Conservation (phyloP, 2,329 filamentous ascomycete species). For the Cryphonectria japonica region DNA sequence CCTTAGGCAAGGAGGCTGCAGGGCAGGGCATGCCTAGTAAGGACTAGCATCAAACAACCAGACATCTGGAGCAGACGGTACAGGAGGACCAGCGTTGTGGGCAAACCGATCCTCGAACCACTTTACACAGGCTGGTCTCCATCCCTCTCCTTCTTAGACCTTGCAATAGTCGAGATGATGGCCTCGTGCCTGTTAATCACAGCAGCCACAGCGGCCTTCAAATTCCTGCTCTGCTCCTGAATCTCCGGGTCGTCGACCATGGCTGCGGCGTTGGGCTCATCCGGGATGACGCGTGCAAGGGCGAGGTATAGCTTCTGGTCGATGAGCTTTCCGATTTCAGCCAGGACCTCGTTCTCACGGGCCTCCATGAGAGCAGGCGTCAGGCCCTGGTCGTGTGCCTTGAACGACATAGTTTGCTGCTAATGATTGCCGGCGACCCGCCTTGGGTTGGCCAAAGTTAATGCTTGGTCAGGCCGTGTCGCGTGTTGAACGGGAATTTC, state of each 20-base stretch:
- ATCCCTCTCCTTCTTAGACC: slow-evolving; percentile 28
- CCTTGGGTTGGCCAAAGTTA: neutral
- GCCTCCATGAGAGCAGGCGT: slow-evolving; percentile 25
- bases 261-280: slow-evolving; percentile 22
- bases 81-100: neutral
- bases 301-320: slow-evolving; percentile 29
- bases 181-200: slow-evolving; percentile 28
- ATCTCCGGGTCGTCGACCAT: slow-evolving; percentile 29
- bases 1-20: neutral
- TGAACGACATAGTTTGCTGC: slow-evolving; percentile 24
- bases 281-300: slow-evolving; percentile 24
- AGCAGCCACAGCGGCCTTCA: slow-evolving; percentile 27
- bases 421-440: neutral
- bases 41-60: neutral
- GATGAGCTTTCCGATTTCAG: slow-evolving; percentile 30
- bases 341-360: slow-evolving; percentile 28
- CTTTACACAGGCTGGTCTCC: slow-evolving; percentile 23
- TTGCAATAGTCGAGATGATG: slow-evolving; percentile 28
- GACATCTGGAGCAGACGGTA: neutral
- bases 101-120: neutral
- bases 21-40: neutral
- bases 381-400: slow-evolving; percentile 23
- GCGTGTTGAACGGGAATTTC: neutral
- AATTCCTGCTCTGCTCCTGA: slow-evolving; percentile 26
- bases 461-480: neutral